Conservation (phyloP, 441 rosid genomes). For the Arabidopsis lyrata region DNA sequence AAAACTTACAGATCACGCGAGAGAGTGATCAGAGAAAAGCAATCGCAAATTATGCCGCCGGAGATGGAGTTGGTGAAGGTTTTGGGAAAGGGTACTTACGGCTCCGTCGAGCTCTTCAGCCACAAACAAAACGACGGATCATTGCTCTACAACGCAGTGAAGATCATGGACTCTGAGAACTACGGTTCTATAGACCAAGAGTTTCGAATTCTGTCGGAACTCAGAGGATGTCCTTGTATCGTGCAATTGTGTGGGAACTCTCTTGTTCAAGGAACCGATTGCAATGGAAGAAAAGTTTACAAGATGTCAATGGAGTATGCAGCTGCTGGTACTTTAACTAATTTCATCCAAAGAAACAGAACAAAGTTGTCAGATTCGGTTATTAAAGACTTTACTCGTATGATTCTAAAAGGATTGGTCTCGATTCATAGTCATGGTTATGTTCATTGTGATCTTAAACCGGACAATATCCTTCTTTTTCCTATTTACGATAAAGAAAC, state of each 20-base stretch:
- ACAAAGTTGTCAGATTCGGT: not conserved
- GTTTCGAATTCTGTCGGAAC: constrained; percentile 15
- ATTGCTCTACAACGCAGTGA: not conserved
- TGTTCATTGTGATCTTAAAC: constrained; percentile 48
- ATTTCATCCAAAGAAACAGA: constrained; percentile 18
- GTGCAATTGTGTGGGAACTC: not conserved
- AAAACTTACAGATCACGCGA: not conserved
- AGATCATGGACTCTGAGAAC: not conserved
- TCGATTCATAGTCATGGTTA: constrained; percentile 31
- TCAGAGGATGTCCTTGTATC: constrained; percentile 3
- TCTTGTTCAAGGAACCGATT: constrained; percentile 3
- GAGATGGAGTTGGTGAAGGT: constrained; percentile 34
- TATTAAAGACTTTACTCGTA: constrained; percentile 21
- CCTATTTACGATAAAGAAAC: constrained; percentile 27
- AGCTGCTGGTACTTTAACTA: constrained; percentile 24
- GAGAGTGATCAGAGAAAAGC: not conserved
- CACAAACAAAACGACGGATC: constrained; percentile 31
- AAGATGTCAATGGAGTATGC: constrained; percentile 31
- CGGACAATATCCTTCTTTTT: constrained; percentile 33
- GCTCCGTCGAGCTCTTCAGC: constrained; percentile 35
- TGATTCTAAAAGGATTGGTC: constrained; percentile 32
- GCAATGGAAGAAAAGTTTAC: constrained; percentile 1
- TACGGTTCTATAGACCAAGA: not conserved
- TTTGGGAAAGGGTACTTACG: constrained; percentile 21
- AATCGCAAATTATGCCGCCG: not conserved